Evolutionary conservation across 192 early-diverging fungal genomes (phyloP), one percentile per base, ranked within the genome.

Genomic region (Geosiphon pyriformis): DNA sequence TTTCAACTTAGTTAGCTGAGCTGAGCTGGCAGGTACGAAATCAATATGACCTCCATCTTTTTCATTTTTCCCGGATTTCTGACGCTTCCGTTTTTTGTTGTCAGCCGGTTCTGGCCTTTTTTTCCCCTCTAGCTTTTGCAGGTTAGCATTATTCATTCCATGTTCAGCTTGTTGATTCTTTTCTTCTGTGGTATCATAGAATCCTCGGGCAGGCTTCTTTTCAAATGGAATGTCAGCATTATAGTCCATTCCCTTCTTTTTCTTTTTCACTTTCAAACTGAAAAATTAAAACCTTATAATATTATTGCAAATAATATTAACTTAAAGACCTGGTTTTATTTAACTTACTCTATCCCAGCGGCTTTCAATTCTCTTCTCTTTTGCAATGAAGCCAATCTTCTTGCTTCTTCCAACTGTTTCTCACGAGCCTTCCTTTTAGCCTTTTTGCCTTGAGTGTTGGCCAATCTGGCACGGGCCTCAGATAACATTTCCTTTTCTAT

Each of bases 391-490:
- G 94, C 88, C 46, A 98, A 76, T 18, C 95, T 87, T 46, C 94
- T 80, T 10, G 96, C 92, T 70, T 99, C 96, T 70, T 99, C 94
- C 47, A 99, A 78, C 75, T 96, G 94, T 65, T 95, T 87, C 75
- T 99, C 96, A 65, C 96, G 87, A 12, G 96, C 96, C 83, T 97
- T 99, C 72, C 96, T 86, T 73, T 99, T 99, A 20, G 96, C 95
- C 65, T 99, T 99, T 69, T 99, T 99, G 56, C 96, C 96, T 74
- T 98, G 95, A 6, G 96, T 99, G 74, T 99, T 99, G n/a, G 96
- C 96, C 56, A 99, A 80, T 72, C 96, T 83, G 20, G 96, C 96
- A 55, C 96, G 87, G 23, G 96, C 96, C 74, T 99, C 96, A 3
- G 92, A 94, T 23, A 99, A 82, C 96, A 99, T 99, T 75, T 99